These are phyloP conservation scores for Fragilaria radians DNA, from an alignment of 108 stramenopile species.

Conservation along the genomic window DNA sequence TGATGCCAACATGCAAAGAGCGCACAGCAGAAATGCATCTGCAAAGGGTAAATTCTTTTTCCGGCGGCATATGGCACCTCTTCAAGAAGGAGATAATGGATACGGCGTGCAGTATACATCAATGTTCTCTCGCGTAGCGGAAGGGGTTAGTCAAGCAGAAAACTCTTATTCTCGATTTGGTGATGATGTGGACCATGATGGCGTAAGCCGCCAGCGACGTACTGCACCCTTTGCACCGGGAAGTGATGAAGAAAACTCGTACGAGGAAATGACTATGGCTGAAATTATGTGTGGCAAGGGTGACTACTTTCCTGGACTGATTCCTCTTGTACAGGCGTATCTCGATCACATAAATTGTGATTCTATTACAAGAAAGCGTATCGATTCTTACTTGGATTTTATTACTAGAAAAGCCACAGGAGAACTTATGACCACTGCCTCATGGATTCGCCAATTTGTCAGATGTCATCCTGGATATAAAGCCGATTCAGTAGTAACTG, in stretches of 20 bases:
- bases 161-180: constrained; percentile 8
- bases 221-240: constrained; percentile 61
- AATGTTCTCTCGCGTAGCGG: constrained; percentile 68
- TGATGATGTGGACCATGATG: constrained; percentile 34
- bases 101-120: constrained; percentile 75
- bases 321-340: constrained; percentile 93
- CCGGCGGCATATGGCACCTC: constrained; percentile 88
- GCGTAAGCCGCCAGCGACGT: constrained; percentile 49
- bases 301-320: constrained; percentile 96
- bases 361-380: constrained; percentile 53
- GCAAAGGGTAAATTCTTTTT: constrained; percentile 92
- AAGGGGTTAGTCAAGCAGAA: constrained; percentile 20
- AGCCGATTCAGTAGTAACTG: constrained; percentile 86
- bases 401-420: constrained; percentile 86
- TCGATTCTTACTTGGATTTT: constrained; percentile 78
- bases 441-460: constrained; percentile 94
- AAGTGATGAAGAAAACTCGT: constrained; percentile 80
- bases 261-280: constrained; percentile 95
- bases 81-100: constrained; percentile 83
- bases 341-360: constrained; percentile 94
- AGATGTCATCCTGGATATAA: constrained; percentile 90
- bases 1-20: constrained; percentile 98
- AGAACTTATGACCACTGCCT: constrained; percentile 89
- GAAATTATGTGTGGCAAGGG: constrained; percentile 97
- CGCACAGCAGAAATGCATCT: constrained; percentile 86